These are phyloP conservation scores for Wickerhamiella domercqiae DNA, from an alignment of 805 yeast species.

Conservation along the genomic window DNA sequence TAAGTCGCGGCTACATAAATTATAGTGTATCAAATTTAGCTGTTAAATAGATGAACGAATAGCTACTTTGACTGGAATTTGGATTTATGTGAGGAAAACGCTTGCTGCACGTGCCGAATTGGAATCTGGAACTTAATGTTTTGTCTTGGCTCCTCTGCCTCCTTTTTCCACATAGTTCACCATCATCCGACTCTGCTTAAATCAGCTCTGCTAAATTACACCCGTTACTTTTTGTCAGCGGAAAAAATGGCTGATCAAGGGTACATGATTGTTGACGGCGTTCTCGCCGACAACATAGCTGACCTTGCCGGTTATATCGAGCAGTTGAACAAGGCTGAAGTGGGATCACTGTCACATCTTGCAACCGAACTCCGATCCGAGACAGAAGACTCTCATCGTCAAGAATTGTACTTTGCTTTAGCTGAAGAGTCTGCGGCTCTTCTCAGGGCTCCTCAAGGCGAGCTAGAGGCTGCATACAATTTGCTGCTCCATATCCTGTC, in stretches of 20 bases:
- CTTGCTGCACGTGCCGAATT: no score
- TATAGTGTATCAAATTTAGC: no score
- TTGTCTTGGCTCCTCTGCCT: no score
- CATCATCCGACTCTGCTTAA: no score
- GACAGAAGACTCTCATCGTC: conserved; percentile 16
- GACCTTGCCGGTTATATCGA: conserved; percentile 26
- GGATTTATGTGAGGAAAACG: no score
- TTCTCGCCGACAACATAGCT: conserved; percentile 23
- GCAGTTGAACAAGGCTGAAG: conserved; percentile 18
- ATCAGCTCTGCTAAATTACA: no score
- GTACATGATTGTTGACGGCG: conserved; percentile 27
- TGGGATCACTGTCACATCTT: conserved; percentile 15
- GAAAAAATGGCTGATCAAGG: conserved; percentile 8
- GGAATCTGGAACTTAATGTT: no score
- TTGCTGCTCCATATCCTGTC: conserved; percentile 25
- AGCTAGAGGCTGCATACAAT: conserved; percentile 28
- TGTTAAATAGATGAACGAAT: neutral
- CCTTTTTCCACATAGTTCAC: no score
- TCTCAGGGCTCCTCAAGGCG: conserved; percentile 22
- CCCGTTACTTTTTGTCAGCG: no score
- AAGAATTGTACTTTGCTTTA: conserved; percentile 20
- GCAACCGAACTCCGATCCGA: conserved; percentile 17
- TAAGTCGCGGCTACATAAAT: no score
- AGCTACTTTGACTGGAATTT: neutral
- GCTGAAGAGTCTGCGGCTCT: conserved; percentile 20